Evolutionary conservation across 768 basidiomycete species (phyloP), one percentile per base, ranked within the genome.

Genomic region (Paxillus rubicundulus): DNA sequence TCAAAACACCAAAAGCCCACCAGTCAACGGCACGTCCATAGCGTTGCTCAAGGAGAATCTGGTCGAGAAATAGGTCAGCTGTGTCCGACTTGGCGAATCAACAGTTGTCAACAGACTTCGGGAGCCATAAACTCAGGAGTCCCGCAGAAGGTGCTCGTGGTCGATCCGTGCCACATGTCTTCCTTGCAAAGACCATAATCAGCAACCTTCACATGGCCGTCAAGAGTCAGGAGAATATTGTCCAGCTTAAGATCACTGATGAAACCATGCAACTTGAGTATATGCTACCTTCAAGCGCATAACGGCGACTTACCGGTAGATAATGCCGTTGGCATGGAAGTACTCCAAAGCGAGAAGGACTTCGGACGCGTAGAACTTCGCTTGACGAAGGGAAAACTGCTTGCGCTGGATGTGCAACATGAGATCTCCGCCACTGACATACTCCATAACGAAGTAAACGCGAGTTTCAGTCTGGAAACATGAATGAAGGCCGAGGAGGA

Each of bases 91-190:
- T 18, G 9, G 37, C 28, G 33, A 10, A 18, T 20, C 41, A 42
- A 20, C n/a, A 46, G 17, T 21, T 20, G 38, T n/a, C 10, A 33
- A 57, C 78, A 37, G 54, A 95, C 96, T 81, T 99, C 97, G 3
- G 97, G 97, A 18, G 97, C 97, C 97, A 99, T 98, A 72, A 98
- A 98, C 69, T 99, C 97, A 0, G 97, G 97, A 16, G 97, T 99
- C 47, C 97, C 97, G 73, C 97, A 99, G 74, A 99, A 99, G 3
- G 97, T 99, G 70, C 92, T 93, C 3, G 97, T 99, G 18, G 95
- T 98, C 63, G 87, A 84, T 14, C 94, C 94, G 59, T 80, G 84
- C 91, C 92, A 95, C 96, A 99, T 98, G 17, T 98, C 92, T 67
- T 98, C 97, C 69, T 99, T 99, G 74, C 97, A 99, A 41, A 99